Evolutionary conservation across 2,329 filamentous ascomycete genomes (phyloP).

Genomic region (Pyrenophora seminiperda): DNA sequence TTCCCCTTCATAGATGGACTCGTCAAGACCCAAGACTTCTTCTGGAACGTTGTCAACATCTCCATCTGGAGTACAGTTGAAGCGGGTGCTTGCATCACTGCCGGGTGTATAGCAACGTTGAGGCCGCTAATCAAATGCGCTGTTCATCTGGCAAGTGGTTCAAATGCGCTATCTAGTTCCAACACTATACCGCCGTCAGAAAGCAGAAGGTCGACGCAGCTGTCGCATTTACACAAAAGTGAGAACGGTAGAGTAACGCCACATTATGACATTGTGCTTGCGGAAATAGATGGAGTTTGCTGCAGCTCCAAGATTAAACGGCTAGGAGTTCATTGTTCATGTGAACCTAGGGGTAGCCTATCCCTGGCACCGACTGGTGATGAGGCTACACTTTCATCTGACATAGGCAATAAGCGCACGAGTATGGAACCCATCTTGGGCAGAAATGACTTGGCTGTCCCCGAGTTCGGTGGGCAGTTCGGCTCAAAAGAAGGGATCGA

Average conservation of each 20-base stretch:
- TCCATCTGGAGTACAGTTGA: slow-evolving; percentile 50
- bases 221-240: neutral
- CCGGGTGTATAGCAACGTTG: slow-evolving; percentile 58
- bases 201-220: slow-evolving; percentile 7
- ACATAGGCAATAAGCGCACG: neutral
- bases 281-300: neutral
- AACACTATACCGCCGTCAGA: slow-evolving; percentile 8
- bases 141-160: neutral
- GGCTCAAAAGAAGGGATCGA: no score
- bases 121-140: slow-evolving; percentile 53
- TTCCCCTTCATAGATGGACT: slow-evolving; percentile 53
- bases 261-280: neutral
- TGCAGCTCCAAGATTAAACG: neutral
- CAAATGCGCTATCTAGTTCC: neutral
- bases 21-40: slow-evolving; percentile 51
- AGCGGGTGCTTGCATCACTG: slow-evolving; percentile 50
- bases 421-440: slow-evolving; percentile 1
- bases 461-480: no score
- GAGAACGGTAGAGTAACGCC: neutral
- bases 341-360: slow-evolving; percentile 3
- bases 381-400: slow-evolving; percentile 5
- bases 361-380: slow-evolving; percentile 4
- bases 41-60: slow-evolving; percentile 54
- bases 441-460: neutral
- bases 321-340: neutral